phyloP scores from a whole-genome alignment of 768 basidiomycete genomes.

The Rhizopogon salebrosus region DNA sequence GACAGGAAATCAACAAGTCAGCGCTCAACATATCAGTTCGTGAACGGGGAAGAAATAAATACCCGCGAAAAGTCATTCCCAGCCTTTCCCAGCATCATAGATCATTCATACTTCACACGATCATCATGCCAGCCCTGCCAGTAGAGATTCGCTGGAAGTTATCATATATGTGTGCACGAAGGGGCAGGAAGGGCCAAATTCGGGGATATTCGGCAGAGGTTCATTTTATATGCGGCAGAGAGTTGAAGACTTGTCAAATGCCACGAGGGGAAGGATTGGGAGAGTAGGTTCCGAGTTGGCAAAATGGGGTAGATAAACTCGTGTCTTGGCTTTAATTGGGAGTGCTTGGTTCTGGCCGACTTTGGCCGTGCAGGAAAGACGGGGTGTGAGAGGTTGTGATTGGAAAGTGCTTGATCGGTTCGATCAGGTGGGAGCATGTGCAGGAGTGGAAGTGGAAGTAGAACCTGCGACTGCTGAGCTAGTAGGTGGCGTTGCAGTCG shows the following conservation, averaged over 20 bases:
- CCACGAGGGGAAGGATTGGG: neutral
- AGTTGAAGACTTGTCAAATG: too few relatives aligned
- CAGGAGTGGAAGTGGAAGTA: slow-evolving; percentile 2
- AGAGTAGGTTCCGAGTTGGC: slow-evolving; percentile 12
- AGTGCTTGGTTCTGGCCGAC: slow-evolving; percentile 8
- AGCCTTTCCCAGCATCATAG: slow-evolving; percentile 18
- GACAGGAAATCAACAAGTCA: slow-evolving; percentile 10
- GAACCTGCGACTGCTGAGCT: neutral
- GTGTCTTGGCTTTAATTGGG: slow-evolving; percentile 9
- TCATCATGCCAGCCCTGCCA: neutral
- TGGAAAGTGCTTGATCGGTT: slow-evolving; percentile 3
- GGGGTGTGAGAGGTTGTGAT: slow-evolving; percentile 15
- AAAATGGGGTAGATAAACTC: slow-evolving; percentile 11
- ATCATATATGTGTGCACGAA: neutral
- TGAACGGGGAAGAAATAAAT: slow-evolving; percentile 5
- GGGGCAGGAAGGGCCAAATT: neutral
- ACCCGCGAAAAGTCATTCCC: slow-evolving; percentile 14
- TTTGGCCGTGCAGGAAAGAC: slow-evolving; percentile 14
- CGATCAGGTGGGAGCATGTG: slow-evolving; percentile 1
- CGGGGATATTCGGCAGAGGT: too few relatives aligned
- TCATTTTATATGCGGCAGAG: neutral
- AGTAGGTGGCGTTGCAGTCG: too few relatives aligned
- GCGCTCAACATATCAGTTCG: slow-evolving; percentile 5
- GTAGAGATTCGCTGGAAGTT: neutral
- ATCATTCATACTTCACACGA: slow-evolving; percentile 14